These are phyloP conservation scores for Scleromitrula shiraiana DNA, from an alignment of 2,329 filamentous ascomycete genomes.

Conservation along the genomic window DNA sequence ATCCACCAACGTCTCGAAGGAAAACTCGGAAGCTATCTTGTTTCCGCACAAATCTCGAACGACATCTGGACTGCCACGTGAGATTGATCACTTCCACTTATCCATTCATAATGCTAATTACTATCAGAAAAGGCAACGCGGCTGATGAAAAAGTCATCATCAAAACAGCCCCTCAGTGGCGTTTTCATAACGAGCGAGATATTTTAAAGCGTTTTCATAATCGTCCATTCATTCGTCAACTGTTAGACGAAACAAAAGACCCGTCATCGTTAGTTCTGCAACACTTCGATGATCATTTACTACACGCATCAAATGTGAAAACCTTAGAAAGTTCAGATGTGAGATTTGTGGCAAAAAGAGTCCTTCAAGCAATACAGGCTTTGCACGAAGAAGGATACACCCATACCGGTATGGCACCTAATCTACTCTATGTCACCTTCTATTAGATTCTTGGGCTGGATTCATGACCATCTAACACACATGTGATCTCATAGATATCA, in stretches of 20 bases:
- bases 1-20: constrained; percentile 20
- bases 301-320: constrained; percentile 18
- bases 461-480: constrained; percentile 15
- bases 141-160: constrained; percentile 19
- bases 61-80: constrained; percentile 21
- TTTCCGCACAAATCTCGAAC: constrained; percentile 16
- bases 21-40: constrained; percentile 19
- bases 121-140: constrained; percentile 17
- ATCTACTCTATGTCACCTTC: constrained; percentile 13
- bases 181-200: constrained; percentile 22
- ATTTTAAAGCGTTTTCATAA: constrained; percentile 19
- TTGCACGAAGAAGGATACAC: constrained; percentile 22
- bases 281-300: constrained; percentile 19
- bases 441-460: constrained; percentile 13
- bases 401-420: constrained; percentile 19
- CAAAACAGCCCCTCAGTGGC: constrained; percentile 18
- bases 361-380: constrained; percentile 19
- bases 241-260: constrained; percentile 21
- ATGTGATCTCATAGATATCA: constrained; percentile 26
- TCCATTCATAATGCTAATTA: constrained; percentile 17
- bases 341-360: constrained; percentile 19
- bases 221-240: constrained; percentile 17
- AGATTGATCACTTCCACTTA: constrained; percentile 15
- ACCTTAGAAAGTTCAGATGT: constrained; percentile 16
- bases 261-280: constrained; percentile 21